Evolutionary conservation across 2,329 filamentous ascomycete species (phyloP).

Genomic region (Blumeriella jaapii): DNA sequence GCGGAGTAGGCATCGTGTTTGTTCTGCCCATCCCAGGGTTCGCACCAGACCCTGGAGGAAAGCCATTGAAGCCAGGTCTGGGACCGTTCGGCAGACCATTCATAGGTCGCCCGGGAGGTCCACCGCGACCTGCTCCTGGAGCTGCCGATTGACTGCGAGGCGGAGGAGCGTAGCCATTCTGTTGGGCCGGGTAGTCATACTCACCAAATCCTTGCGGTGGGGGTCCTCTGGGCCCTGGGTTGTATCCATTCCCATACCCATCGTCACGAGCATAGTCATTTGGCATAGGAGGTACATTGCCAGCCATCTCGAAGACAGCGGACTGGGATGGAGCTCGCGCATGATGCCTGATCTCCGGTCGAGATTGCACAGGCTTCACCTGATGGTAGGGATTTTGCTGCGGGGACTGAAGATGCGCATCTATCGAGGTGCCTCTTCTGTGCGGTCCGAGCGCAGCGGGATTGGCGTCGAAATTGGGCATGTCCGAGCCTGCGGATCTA

Average conservation of each 20-base stretch:
- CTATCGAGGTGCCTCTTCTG: slow-evolving; percentile 21
- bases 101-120: slow-evolving; percentile 6
- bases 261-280: slow-evolving; percentile 24
- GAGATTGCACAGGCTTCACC: slow-evolving; percentile 51
- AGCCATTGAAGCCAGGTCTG: slow-evolving; percentile 12
- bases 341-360: slow-evolving; percentile 47
- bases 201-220: slow-evolving; percentile 14
- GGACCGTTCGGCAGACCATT: slow-evolving; percentile 13
- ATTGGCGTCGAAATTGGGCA: slow-evolving; percentile 24
- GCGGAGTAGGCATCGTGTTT: slow-evolving; percentile 17
- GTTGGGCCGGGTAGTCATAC: slow-evolving; percentile 13
- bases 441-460: slow-evolving; percentile 10
- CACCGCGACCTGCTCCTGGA: slow-evolving; percentile 12
- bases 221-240: slow-evolving; percentile 7
- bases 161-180: slow-evolving; percentile 20
- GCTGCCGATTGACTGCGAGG: slow-evolving; percentile 22
- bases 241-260: slow-evolving; percentile 20
- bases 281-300: slow-evolving; percentile 47
- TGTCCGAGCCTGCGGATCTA: slow-evolving; percentile 19
- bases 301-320: slow-evolving; percentile 64
- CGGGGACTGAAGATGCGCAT: slow-evolving; percentile 22
- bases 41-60: slow-evolving; percentile 18
- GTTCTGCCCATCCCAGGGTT: slow-evolving; percentile 10
- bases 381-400: slow-evolving; percentile 32
- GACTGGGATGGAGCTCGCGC: slow-evolving; percentile 44